phyloP scores from a whole-genome alignment of 768 basidiomycete species.

The Pisolithus tinctorius region DNA sequence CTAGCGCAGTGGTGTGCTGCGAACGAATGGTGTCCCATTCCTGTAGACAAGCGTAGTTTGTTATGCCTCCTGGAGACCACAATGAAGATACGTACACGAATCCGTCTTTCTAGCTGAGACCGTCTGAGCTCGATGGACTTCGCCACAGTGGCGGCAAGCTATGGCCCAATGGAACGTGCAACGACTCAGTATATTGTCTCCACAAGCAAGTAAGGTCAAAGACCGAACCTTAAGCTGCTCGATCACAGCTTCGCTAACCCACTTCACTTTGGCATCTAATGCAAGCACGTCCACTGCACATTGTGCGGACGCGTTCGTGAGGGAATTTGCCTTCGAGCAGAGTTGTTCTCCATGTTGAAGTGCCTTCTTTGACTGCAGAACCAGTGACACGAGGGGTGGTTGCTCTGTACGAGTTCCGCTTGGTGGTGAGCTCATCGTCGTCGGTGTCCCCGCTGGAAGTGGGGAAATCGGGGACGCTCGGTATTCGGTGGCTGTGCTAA shows the following conservation, averaged over 20 bases:
- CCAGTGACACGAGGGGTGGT: conserved; percentile 67
- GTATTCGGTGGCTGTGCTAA: background rate
- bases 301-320: conserved; percentile 62
- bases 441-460: background rate
- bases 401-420: conserved; percentile 28
- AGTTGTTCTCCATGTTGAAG: conserved; percentile 72
- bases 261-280: conserved; percentile 73
- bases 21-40: conserved; percentile 65
- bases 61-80: background rate
- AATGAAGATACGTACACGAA: conserved; percentile 40
- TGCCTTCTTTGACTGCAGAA: conserved; percentile 77
- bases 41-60: conserved; percentile 27
- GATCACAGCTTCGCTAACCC: conserved; percentile 66
- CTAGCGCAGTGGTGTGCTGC: conserved; percentile 56
- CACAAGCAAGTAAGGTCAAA: background rate
- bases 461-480: background rate
- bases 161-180: conserved; percentile 1
- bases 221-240: conserved; percentile 66
- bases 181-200: background rate
- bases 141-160: conserved; percentile 70
- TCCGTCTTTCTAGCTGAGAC: conserved; percentile 48
- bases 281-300: conserved; percentile 66
- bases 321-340: conserved; percentile 57
- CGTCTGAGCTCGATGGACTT: conserved; percentile 73
- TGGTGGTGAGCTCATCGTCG: conserved; percentile 16